Conservation (phyloP, 768 basidiomycete species). For the Trametes punicea region DNA sequence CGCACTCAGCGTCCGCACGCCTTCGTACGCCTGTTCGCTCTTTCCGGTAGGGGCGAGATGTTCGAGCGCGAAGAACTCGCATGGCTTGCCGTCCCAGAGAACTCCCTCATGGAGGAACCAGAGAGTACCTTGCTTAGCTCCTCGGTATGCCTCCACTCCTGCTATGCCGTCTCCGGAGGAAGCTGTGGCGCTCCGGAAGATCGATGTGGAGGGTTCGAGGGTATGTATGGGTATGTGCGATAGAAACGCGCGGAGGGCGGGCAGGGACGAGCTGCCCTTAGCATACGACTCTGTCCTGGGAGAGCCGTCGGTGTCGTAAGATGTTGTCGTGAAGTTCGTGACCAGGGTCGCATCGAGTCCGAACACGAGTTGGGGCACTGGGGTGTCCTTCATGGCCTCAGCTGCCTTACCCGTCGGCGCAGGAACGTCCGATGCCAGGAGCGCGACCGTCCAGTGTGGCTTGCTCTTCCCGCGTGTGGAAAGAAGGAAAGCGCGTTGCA, state of each 20-base stretch:
- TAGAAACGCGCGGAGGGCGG: conserved; percentile 50
- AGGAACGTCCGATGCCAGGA: conserved; percentile 55
- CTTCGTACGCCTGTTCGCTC: conserved; percentile 42
- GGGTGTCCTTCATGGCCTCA: conserved; percentile 9
- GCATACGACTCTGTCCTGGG: conserved; percentile 29
- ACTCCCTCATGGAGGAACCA: conserved; percentile 71
- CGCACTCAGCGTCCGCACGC: conserved; percentile 50
- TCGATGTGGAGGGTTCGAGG: conserved; percentile 44
- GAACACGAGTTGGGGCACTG: conserved; percentile 55
- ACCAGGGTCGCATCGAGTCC: conserved; percentile 58
- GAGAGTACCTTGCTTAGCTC: conserved; percentile 66
- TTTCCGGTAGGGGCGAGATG: conserved; percentile 41
- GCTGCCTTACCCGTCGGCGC: conserved; percentile 34
- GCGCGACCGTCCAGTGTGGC: conserved; percentile 67
- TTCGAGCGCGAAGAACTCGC: conserved; percentile 68
- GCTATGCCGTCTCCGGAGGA: conserved; percentile 31
- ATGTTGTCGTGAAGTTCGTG: conserved; percentile 43
- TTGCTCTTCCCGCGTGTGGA: conserved; percentile 73
- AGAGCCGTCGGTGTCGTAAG: conserved; percentile 29
- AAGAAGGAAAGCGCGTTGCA: conserved; percentile 65
- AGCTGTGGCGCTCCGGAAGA: conserved; percentile 53
- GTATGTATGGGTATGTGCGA: conserved; percentile 42
- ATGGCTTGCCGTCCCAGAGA: conserved; percentile 74
- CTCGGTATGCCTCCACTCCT: conserved; percentile 65
- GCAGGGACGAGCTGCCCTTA: conserved; percentile 54